phyloP scores from a whole-genome alignment of 352 stramenopile species.

The Globisporangium megalacanthum region DNA sequence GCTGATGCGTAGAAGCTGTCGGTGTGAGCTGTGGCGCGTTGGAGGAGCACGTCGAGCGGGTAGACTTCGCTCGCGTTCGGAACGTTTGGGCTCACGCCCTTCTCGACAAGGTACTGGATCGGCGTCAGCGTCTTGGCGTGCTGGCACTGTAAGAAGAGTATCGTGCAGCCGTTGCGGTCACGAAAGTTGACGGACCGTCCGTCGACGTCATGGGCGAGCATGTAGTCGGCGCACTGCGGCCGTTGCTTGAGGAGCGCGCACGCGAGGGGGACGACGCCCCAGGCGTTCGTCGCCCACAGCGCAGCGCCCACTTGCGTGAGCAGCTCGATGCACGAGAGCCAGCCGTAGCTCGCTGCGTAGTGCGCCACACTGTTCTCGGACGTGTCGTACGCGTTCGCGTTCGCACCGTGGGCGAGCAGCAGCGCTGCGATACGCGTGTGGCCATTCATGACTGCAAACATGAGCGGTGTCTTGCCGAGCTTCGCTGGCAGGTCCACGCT shows the following conservation, averaged over 20 bases:
- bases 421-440: conserved; percentile 41
- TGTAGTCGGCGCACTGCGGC: conserved; percentile 44
- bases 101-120: conserved; percentile 59
- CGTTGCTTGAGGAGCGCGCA: conserved; percentile 65
- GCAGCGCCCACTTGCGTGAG: conserved; percentile 46
- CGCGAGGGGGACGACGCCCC: conserved; percentile 66
- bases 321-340: conserved; percentile 58
- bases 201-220: conserved; percentile 47
- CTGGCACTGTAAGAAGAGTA: conserved; percentile 68
- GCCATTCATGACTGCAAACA: conserved; percentile 76
- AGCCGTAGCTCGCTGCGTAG: conserved; percentile 77
- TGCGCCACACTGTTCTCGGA: conserved; percentile 73
- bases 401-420: conserved; percentile 63
- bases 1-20: conserved; percentile 34
- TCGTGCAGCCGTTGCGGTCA: conserved; percentile 66
- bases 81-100: conserved; percentile 66
- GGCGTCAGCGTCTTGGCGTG: conserved; percentile 50
- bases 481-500: conserved; percentile 65
- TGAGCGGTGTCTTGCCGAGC: conserved; percentile 72
- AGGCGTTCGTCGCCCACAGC: conserved; percentile 65
- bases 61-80: conserved; percentile 42
- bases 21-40: conserved; percentile 15
- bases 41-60: conserved; percentile 47
- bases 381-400: conserved; percentile 71
- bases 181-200: conserved; percentile 60